Percentiles rank a stretch among this genome's conserved stretches.
These are phyloP conservation scores for Lunasporangiospora selenospora DNA, from an alignment of 192 early-diverging fungal genomes.

Conservation along the genomic window DNA sequence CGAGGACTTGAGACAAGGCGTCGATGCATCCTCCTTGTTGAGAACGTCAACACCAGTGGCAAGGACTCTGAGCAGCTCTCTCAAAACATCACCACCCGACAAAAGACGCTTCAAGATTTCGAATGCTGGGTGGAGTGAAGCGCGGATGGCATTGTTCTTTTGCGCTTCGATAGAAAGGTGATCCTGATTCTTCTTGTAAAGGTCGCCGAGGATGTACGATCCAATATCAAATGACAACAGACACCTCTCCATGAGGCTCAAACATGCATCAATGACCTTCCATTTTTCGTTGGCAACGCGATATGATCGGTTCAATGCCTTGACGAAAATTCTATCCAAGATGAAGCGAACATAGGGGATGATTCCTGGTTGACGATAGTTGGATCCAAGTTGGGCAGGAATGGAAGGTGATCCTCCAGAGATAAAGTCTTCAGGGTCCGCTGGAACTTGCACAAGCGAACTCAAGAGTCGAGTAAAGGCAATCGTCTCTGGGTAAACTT, in stretches of 20 bases:
- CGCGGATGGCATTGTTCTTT: slow-evolving; percentile 52
- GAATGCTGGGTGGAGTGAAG: slow-evolving; percentile 82
- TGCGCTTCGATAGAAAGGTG: slow-evolving; percentile 20
- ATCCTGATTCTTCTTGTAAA: slow-evolving; percentile 21
- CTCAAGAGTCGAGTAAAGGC: slow-evolving; percentile 82
- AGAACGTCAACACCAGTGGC: slow-evolving; percentile 64
- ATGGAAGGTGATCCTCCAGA: slow-evolving; percentile 57
- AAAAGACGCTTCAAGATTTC: slow-evolving; percentile 80
- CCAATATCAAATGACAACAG: slow-evolving; percentile 77
- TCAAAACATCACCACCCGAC: slow-evolving; percentile 73
- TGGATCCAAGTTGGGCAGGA: slow-evolving; percentile 66
- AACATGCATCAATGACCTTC: slow-evolving; percentile 74
- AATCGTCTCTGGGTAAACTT: slow-evolving; percentile 88
- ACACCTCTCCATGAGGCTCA: slow-evolving; percentile 82
- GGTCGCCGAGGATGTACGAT: slow-evolving; percentile 18
- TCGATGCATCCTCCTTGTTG: slow-evolving; percentile 53
- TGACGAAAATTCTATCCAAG: slow-evolving; percentile 85
- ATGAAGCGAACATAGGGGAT: slow-evolving; percentile 84
- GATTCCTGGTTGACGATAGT: slow-evolving; percentile 76
- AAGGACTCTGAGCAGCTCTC: slow-evolving; percentile 75
- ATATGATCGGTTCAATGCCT: slow-evolving; percentile 73
- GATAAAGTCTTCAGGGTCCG: slow-evolving; percentile 42
- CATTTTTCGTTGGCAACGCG: slow-evolving; percentile 74
- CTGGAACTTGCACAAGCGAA: slow-evolving; percentile 68
- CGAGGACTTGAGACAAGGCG: slow-evolving; percentile 46